Base-by-base conservation (phyloP, 441 rosid genomes). In the Pelargonium cotyledonis region DNA sequence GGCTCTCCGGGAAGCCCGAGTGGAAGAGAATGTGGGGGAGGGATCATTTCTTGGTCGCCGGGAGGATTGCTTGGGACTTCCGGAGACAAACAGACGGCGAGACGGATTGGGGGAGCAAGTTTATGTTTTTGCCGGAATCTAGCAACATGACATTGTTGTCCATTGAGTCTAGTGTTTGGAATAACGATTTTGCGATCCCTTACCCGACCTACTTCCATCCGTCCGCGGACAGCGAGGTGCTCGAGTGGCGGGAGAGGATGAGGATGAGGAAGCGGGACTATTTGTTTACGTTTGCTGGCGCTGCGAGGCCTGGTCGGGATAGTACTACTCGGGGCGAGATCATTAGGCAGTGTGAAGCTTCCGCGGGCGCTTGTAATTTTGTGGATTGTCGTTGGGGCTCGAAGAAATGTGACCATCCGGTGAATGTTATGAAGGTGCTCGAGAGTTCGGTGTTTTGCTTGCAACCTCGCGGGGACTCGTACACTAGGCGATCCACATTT, bases 201-300 rank as follows among this genome's bases (percentile, higher is more conserved):
- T 89, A 88, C 21, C 98, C 98, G 3, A 85, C 94, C 0, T 89
- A 88, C n/a, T 90, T 89, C 77, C 96, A 92, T 70, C 97, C 98
- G 29, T 82, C 96, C 4, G 80, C 47, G 0, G 88, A 85, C 7
- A 68, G 47, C 1, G 84, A 87, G 44, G 80, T 86, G 40, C 65
- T 83, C 38, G 78, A 80, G 38, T 86, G 96, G 98, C 97, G 89
- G 62, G 77, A 70, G 70, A 67, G 85, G 57, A 82, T 83, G 85
- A 83, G 85, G 69, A 76, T 76, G 55, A 65, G 46, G 10, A 82
- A 57, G 51, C 81, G 97, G 66, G 70, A 79, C 11, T 74, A 41
- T 74, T 41, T 91, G 65, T 88, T 88, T 81, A 85, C 97, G 0
- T 93, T 88, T 5, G 97, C 80, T 0, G 93, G 96, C 5, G 92